phyloP scores from a whole-genome alignment of 768 basidiomycete species.

The Tylopilus vinaceipallidus region DNA sequence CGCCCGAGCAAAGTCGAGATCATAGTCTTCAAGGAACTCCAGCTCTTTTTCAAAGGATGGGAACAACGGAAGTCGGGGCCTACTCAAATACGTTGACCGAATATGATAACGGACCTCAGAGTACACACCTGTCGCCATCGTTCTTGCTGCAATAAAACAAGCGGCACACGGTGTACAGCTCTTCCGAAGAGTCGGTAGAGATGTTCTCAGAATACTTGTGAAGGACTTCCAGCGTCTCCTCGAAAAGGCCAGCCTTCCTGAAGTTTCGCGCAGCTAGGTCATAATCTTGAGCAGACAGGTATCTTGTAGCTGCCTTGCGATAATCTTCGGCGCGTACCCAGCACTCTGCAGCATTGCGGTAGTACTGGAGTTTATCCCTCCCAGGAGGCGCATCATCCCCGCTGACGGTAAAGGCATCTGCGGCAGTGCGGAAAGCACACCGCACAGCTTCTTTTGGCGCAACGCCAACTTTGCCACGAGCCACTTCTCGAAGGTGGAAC shows the following conservation, averaged over 20 bases:
- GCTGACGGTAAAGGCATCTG: slow-evolving; percentile 47
- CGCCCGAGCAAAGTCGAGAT: slow-evolving; percentile 49
- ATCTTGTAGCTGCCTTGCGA: slow-evolving; percentile 44
- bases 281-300: slow-evolving; percentile 42
- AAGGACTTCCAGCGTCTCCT: slow-evolving; percentile 51
- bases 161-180: slow-evolving; percentile 45
- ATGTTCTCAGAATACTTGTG: slow-evolving; percentile 33
- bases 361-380: slow-evolving; percentile 36
- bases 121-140: slow-evolving; percentile 19
- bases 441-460: slow-evolving; percentile 22
- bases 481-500: slow-evolving; percentile 53
- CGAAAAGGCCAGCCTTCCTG: slow-evolving; percentile 48
- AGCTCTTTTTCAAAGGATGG: slow-evolving; percentile 47
- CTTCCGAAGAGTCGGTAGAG: slow-evolving; percentile 25
- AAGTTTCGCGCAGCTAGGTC: slow-evolving; percentile 45
- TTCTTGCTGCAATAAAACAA: slow-evolving; percentile 42
- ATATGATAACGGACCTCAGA: not conserved
- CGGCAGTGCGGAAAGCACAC: slow-evolving; percentile 45
- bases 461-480: slow-evolving; percentile 34
- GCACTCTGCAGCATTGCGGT: slow-evolving; percentile 45
- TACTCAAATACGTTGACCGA: slow-evolving; percentile 23
- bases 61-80: slow-evolving; percentile 51
- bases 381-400: slow-evolving; percentile 29
- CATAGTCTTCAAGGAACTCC: slow-evolving; percentile 55
- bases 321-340: slow-evolving; percentile 41